A percentile compares a stretch with the other conserved stretches of the same genome.
phyloP scores from a whole-genome alignment of 2,329 filamentous ascomycete species.

The Eutypella sp. region DNA sequence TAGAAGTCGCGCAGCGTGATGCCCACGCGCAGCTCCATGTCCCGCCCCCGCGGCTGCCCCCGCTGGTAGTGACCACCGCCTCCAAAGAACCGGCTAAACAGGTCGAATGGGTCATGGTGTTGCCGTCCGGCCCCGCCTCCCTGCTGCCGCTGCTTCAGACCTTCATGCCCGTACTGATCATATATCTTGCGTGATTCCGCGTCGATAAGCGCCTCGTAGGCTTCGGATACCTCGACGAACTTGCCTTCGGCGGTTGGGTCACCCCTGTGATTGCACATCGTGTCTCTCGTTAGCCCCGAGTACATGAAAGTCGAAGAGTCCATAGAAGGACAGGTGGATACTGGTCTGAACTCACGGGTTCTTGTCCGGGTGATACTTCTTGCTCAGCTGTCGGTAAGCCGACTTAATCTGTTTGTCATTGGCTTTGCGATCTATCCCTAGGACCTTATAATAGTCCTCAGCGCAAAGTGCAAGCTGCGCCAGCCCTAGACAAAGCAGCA shows the following conservation, averaged over 20 bases:
- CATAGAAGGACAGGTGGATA: too few species aligned
- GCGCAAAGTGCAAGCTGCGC: conserved; percentile 51
- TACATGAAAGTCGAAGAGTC: not conserved
- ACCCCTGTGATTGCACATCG: conserved; percentile 44
- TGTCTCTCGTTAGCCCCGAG: conserved; percentile 7
- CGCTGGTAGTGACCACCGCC: conserved; percentile 76
- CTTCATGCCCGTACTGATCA: conserved; percentile 90
- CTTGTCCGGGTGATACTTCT: conserved; percentile 97
- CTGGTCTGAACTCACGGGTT: conserved; percentile 65
- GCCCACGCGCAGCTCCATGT: conserved; percentile 80
- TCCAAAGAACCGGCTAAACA: conserved; percentile 96
- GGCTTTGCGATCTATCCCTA: conserved; percentile 74
- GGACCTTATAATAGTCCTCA: conserved; percentile 78
- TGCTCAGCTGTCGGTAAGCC: conserved; percentile 85
- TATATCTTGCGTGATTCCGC: conserved; percentile 80
- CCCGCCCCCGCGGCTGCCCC: conserved; percentile 74
- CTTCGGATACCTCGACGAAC: conserved; percentile 90
- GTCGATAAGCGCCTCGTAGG: conserved; percentile 87
- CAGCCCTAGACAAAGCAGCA: conserved; percentile 47
- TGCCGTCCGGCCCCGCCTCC: conserved; percentile 55
- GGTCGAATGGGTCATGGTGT: conserved; percentile 84
- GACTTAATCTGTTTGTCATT: conserved; percentile 87
- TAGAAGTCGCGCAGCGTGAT: conserved; percentile 89
- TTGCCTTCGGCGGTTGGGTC: conserved; percentile 78
- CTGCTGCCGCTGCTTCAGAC: conserved; percentile 76